Base-by-base conservation (phyloP, 352 stramenopile species). In the Thraustochytrium sp. region DNA sequence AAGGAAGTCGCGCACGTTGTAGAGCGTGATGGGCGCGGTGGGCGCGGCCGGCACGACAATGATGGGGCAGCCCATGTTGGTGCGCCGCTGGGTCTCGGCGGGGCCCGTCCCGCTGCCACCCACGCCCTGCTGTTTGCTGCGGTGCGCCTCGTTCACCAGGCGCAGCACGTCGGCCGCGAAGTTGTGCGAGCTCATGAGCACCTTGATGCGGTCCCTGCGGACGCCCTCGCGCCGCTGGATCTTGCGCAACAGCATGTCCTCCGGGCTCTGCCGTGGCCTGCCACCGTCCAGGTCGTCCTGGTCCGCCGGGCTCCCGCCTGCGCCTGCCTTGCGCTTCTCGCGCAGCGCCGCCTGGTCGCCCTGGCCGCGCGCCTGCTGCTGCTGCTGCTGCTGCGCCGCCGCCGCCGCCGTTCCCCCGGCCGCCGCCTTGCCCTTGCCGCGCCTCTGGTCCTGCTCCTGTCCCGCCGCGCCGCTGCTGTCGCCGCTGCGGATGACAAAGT, bases 11-110 rank as follows among this genome's bases (percentile, higher is more conserved):
- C 26, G 31, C n/a, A 42, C 75, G 62, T 85, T 85, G 73, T 84
- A 73, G 8, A 85, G 26, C 0, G 49, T 85, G 40, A 85, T 61
- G 34, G 68, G 65, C 34, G 68, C 54, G n/a, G 82, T 74, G 21
- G 59, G 16, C 23, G 68, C 76, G 36, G 42, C 48, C 23, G 82
- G 82, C 3, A 85, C 82, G 26, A 85, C 82, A 46, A 85, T 85
- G 59, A 85, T 85, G 44, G 82, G 74, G 53, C 31, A 59, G 21
- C 82, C 82, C 1, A 72, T 72, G 36, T 40, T 72, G 21, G 46
- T 4, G 11, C 51, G 38, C 16, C 37, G 74, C 53, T 46, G 42
- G n/a, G 34, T 61, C n/a, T 65, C 46, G 9, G 68, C 46, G 18
- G 46, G 31, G 5, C 31, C 68, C 8, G 5, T 5, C 29, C 5